Evolutionary conservation across 148 eudicot species (phyloP).

Genomic region (Cornus kousa): DNA sequence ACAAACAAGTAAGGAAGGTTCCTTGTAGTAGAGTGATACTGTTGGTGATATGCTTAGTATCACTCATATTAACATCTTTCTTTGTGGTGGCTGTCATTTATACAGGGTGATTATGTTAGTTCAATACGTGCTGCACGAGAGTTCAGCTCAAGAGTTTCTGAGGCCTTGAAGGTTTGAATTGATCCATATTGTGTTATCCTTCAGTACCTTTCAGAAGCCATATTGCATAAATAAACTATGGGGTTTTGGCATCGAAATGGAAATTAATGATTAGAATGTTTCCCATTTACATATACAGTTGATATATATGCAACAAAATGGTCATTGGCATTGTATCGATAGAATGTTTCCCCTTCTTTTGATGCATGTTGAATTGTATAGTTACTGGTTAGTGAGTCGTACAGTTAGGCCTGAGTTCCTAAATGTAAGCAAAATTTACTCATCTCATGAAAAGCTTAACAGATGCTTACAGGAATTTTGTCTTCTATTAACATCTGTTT

Average conservation of each 20-base stretch:
- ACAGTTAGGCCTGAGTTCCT: background rate
- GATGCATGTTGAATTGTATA: background rate
- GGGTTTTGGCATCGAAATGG: background rate
- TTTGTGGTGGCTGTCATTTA: constrained; percentile 16
- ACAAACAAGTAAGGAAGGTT: constrained; percentile 44
- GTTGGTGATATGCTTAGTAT: constrained; percentile 1
- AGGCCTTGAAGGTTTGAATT: constrained; percentile 48
- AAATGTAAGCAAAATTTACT: background rate
- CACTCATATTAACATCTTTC: background rate
- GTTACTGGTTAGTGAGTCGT: background rate
- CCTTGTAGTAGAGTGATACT: background rate
- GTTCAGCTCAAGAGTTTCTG: constrained; percentile 55
- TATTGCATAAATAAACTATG: background rate
- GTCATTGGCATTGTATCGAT: background rate
- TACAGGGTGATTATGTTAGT: constrained; percentile 61
- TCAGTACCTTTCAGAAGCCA: constrained; percentile 8
- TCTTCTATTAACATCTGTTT: background rate
- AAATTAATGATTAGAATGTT: background rate
- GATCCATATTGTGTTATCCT: background rate
- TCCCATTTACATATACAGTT: background rate
- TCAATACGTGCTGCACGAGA: constrained; percentile 64
- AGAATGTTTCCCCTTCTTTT: background rate
- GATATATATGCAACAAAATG: too few species aligned
- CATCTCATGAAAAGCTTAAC: background rate
- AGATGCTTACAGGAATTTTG: background rate